phyloP scores from a whole-genome alignment of 768 basidiomycete species.

The Collybiopsis confluens region DNA sequence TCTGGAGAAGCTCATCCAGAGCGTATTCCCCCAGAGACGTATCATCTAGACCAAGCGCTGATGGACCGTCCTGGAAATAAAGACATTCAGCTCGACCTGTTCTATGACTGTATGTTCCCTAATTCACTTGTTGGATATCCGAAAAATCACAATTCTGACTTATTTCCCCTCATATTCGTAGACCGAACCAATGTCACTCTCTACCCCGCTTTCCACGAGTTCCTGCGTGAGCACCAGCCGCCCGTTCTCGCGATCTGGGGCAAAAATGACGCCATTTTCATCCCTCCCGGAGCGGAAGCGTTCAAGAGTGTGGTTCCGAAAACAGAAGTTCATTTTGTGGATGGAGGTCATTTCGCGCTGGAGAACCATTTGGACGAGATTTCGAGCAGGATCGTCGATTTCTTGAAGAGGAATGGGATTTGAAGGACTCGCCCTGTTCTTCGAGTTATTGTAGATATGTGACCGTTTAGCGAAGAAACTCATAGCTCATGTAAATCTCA shows the following conservation, averaged over 20 bases:
- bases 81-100: conserved; percentile 41
- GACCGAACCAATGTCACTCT: conserved; percentile 37
- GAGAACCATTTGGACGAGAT: conserved; percentile 37
- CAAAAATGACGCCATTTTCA: conserved; percentile 38
- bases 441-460: too few relatives aligned
- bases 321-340: conserved; percentile 33
- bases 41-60: conserved; percentile 38
- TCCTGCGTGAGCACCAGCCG: conserved; percentile 33
- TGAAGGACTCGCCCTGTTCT: too few relatives aligned
- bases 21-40: conserved; percentile 32
- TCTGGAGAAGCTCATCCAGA: conserved; percentile 31
- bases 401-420: conserved; percentile 22
- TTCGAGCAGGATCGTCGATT: conserved; percentile 22
- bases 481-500: too few relatives aligned
- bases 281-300: conserved; percentile 39
- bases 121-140: background rate
- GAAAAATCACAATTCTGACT: background rate
- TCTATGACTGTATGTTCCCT: conserved; percentile 22
- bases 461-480: too few relatives aligned
- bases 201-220: conserved; percentile 43
- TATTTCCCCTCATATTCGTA: conserved; percentile 12
- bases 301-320: conserved; percentile 34
- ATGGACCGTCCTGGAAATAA: conserved; percentile 32
- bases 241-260: conserved; percentile 47
- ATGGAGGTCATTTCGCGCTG: conserved; percentile 45